phyloP scores from a whole-genome alignment of 2,329 filamentous ascomycete species.

The Chaetomium olivaceum region DNA sequence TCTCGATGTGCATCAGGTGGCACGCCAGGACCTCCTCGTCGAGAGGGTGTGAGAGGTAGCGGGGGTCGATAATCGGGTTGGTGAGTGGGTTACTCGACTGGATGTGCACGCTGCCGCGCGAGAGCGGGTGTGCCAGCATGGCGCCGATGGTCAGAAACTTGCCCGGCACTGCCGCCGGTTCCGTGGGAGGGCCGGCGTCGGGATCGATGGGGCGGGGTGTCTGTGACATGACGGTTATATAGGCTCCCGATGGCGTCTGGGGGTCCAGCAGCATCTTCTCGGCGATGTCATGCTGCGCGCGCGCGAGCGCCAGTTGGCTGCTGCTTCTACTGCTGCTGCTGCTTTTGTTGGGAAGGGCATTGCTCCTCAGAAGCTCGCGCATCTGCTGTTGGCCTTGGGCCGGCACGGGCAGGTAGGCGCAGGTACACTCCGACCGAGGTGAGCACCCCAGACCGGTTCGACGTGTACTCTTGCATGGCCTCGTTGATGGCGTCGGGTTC shows the following conservation, averaged over 20 bases:
- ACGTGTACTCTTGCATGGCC: conserved; percentile 15
- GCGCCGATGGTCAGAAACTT: conserved; percentile 56
- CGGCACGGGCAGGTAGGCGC: conserved; percentile 1
- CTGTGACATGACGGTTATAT: background rate
- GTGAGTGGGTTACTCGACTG: background rate
- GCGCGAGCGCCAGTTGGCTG: too few species aligned
- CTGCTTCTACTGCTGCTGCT: too few species aligned
- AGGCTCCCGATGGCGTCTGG: background rate
- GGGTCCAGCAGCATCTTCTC: too few species aligned
- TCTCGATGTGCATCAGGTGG: conserved; percentile 45
- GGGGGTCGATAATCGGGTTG: conserved; percentile 47
- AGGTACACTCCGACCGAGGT: conserved; percentile 10
- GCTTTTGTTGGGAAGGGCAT: too few species aligned
- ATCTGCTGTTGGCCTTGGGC: conserved; percentile 6
- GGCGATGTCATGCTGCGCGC: too few species aligned
- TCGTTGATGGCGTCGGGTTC: conserved; percentile 9
- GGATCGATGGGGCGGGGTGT: background rate
- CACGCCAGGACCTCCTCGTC: conserved; percentile 54
- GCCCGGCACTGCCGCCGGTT: background rate
- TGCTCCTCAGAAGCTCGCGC: background rate
- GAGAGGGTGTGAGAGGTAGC: conserved; percentile 51
- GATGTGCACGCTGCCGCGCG: conserved; percentile 60
- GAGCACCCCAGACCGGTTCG: conserved; percentile 13
- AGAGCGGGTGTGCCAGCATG: conserved; percentile 61
- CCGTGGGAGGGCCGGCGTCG: conserved; percentile 35